Evolutionary conservation across 768 basidiomycete species (phyloP).

Genomic region (Suillus ampliporus): DNA sequence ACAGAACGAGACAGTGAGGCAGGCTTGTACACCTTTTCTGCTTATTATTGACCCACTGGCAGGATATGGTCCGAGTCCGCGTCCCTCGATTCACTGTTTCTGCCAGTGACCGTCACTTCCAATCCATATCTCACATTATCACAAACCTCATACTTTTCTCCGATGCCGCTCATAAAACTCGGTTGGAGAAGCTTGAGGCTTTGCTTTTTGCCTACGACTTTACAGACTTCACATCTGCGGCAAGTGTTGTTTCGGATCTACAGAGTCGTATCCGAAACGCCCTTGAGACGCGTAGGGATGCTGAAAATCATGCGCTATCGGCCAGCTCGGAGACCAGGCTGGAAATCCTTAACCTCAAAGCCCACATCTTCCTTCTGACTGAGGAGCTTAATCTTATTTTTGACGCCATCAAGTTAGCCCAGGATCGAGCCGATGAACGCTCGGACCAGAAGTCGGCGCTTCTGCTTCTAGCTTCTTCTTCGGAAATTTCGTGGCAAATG

Average conservation of each 20-base stretch:
- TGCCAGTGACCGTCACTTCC: slow-evolving; percentile 82
- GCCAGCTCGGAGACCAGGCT: slow-evolving; percentile 48
- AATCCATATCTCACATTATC: slow-evolving; percentile 85
- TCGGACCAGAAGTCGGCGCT: slow-evolving; percentile 81
- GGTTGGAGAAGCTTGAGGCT: slow-evolving; percentile 78
- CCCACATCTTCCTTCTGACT: slow-evolving; percentile 71
- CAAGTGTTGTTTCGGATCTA: slow-evolving; percentile 69
- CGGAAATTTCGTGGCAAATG: slow-evolving; percentile 93
- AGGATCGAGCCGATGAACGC: slow-evolving; percentile 71
- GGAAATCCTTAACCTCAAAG: slow-evolving; percentile 70
- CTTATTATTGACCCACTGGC: slow-evolving; percentile 16
- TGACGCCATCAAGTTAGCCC: slow-evolving; percentile 83
- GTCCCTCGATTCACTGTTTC: slow-evolving; percentile 89
- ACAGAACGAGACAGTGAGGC: slow-evolving; percentile 64
- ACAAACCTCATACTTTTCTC: slow-evolving; percentile 89
- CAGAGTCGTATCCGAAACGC: slow-evolving; percentile 75
- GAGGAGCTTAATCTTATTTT: slow-evolving; percentile 87
- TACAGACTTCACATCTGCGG: slow-evolving; percentile 73
- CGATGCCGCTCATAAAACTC: slow-evolving; percentile 82
- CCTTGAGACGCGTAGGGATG: slow-evolving; percentile 55
- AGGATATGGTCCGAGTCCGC: slow-evolving; percentile 85
- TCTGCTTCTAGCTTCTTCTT: slow-evolving; percentile 78
- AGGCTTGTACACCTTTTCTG: not conserved
- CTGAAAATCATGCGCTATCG: slow-evolving; percentile 39
- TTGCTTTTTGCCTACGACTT: slow-evolving; percentile 90